Conservation (phyloP, 257 asterid genomes). For the Gentiana straminea region DNA sequence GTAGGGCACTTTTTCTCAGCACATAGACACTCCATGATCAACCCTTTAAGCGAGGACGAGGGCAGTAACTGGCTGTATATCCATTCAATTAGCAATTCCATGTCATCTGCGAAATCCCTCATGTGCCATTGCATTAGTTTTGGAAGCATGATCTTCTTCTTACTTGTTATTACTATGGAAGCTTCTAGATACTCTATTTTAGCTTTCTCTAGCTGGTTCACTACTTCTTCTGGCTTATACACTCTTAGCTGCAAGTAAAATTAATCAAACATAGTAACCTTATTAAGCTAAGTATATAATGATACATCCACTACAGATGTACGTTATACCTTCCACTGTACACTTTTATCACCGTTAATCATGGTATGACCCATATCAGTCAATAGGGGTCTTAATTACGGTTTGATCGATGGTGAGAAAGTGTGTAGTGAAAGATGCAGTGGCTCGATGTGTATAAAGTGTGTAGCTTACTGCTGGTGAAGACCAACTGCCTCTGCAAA, state of each 20-base stretch:
- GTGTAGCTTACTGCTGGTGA: slow-evolving; percentile 80
- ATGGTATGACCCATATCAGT: too few species aligned
- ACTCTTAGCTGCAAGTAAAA: slow-evolving; percentile 44
- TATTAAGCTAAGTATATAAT: background rate
- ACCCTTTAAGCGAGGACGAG: slow-evolving; percentile 52
- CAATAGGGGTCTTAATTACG: too few species aligned
- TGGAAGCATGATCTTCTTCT: slow-evolving; percentile 66
- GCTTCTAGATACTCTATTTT: slow-evolving; percentile 88
- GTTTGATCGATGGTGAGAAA: too few species aligned
- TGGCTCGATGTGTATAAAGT: too few species aligned
- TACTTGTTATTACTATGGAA: slow-evolving; percentile 65
- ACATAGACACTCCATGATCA: slow-evolving; percentile 65
- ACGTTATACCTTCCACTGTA: too few species aligned
- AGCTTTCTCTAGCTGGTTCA: slow-evolving; percentile 79
- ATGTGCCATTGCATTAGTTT: slow-evolving; percentile 75
- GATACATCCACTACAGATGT: too few species aligned
- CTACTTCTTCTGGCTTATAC: slow-evolving; percentile 57
- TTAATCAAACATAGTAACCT: background rate
- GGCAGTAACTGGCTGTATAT: slow-evolving; percentile 79
- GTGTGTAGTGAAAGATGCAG: too few species aligned
- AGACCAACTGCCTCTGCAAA: slow-evolving; percentile 93
- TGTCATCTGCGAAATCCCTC: slow-evolving; percentile 86
- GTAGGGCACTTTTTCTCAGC: slow-evolving; percentile 45
- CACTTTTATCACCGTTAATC: too few species aligned
- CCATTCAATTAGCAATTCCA: slow-evolving; percentile 88